Evolutionary conservation across 805 yeast genomes (phyloP), one percentile per base, ranked within the genome.

Genomic region (Blastobotrys terrestris): DNA sequence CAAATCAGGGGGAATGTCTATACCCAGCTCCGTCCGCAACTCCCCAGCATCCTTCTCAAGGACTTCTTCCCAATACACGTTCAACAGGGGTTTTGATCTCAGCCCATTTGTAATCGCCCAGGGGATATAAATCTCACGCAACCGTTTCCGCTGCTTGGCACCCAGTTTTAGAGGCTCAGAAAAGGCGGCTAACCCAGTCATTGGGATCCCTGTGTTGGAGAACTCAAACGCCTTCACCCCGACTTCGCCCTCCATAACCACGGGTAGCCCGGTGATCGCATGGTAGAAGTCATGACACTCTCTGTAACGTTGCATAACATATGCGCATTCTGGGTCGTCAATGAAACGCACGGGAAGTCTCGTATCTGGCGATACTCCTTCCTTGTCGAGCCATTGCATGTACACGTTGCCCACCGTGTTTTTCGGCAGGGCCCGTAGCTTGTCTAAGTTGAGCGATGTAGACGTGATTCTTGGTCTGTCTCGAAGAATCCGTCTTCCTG

Each of bases 261-360:
- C 87, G 0, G 98, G 98, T 49, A 88, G 75, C 14, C 95, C 92
- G 0, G 95, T 85, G 26, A 94, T 76, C 0, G 98, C 87, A 65
- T 94, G 99, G 65, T 90, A 92, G 63, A 94, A 94, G 65, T 94
- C 99, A 64, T 94, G 99, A 65, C 97, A 91, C 66, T 94, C 98
- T 50, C 99, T 79, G 66, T 92, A 94, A 61, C 99, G 74, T 67
- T 89, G 95, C 74, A 83, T 89, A n/a, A 92, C 85, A 64, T 85
- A 94, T 0, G 97, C 97, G 59, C 88, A 78, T 62, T 89, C 95
- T 44, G 87, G 91, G 64, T 94, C 90, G 57, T 87, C 91, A 44
- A 94, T 88, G 68, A 80, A 94, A 55, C 80, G 81, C 7, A 94
- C 98, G 1, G 89, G 85, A 2, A 85, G 90, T 60, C 99, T 76